Conservation (phyloP, 805 yeast species). For the Kodamaea laetipori region DNA sequence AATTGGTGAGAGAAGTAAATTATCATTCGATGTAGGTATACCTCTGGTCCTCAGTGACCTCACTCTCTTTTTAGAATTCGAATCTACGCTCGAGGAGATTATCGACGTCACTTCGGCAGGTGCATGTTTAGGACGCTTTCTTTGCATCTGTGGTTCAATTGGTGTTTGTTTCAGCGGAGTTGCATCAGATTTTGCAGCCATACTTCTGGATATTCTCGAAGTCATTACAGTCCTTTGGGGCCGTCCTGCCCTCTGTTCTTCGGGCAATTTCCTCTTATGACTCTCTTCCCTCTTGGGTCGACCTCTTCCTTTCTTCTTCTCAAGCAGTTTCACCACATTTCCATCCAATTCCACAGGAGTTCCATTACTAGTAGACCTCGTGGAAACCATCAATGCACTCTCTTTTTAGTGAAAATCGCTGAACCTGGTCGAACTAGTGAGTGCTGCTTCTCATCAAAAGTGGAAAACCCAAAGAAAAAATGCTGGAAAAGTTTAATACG, state of each 20-base stretch:
- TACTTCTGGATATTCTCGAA: no score
- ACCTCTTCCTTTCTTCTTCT: not conserved
- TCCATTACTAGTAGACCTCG: conserved; percentile 6
- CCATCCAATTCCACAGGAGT: not conserved
- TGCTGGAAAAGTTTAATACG: no score
- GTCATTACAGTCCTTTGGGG: no score
- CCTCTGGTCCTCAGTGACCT: not conserved
- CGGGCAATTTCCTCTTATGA: no score
- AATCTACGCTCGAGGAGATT: conserved; percentile 8
- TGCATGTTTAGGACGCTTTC: no score
- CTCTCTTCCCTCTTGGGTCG: not conserved
- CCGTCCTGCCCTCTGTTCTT: no score
- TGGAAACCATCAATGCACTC: conserved; percentile 3
- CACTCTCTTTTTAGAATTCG: not conserved
- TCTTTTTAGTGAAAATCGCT: not conserved
- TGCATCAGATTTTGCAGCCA: no score
- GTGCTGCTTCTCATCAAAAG: not conserved
- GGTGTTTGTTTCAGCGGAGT: no score
- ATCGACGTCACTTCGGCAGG: conserved; percentile 5
- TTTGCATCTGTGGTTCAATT: no score
- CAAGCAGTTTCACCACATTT: not conserved
- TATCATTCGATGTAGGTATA: not conserved
- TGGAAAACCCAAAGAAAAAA: no score
- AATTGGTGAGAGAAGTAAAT: conserved; percentile 7
- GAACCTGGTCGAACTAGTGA: no score